These are phyloP conservation scores for Heritiera littoralis DNA, from an alignment of 345 rosid genomes.

Conservation along the genomic window DNA sequence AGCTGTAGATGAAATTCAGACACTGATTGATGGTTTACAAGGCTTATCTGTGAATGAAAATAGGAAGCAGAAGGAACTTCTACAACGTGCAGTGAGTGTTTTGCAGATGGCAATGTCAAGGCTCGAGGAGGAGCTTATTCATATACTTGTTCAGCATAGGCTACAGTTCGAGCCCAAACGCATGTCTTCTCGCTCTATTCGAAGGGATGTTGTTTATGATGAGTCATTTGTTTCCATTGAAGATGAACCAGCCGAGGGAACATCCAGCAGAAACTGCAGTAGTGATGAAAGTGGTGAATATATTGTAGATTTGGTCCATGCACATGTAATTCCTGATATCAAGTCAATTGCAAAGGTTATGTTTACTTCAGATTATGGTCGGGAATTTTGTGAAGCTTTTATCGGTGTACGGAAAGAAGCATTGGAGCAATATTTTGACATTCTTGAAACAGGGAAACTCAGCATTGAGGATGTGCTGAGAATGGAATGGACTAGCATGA, in stretches of 20 bases:
- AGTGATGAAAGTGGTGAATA: conserved; percentile 26
- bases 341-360: conserved; percentile 66
- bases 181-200: conserved; percentile 41
- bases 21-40: conserved; percentile 34
- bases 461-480: conserved; percentile 62
- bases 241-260: conserved; percentile 42
- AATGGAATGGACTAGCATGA: conserved; percentile 57
- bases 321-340: conserved; percentile 50
- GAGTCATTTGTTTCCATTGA: conserved; percentile 67
- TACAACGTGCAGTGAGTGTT: conserved; percentile 42
- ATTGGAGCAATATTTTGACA: conserved; percentile 51
- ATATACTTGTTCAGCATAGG: conserved; percentile 50
- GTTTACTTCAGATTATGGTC: conserved; percentile 58
- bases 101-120: conserved; percentile 70
- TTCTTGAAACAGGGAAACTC: conserved; percentile 48
- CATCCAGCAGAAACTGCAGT: conserved; percentile 29
- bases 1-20: conserved; percentile 52
- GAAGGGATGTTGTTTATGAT: conserved; percentile 41
- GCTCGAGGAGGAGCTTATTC: conserved; percentile 71
- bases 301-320: conserved; percentile 50
- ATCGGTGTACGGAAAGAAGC: conserved; percentile 51
- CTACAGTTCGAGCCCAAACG: conserved; percentile 39
- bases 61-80: conserved; percentile 46
- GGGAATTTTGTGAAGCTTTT: conserved; percentile 55
- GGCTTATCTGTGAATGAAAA: conserved; percentile 33